Evolutionary conservation across 345 rosid genomes (phyloP).

Genomic region (Garcia nutans): DNA sequence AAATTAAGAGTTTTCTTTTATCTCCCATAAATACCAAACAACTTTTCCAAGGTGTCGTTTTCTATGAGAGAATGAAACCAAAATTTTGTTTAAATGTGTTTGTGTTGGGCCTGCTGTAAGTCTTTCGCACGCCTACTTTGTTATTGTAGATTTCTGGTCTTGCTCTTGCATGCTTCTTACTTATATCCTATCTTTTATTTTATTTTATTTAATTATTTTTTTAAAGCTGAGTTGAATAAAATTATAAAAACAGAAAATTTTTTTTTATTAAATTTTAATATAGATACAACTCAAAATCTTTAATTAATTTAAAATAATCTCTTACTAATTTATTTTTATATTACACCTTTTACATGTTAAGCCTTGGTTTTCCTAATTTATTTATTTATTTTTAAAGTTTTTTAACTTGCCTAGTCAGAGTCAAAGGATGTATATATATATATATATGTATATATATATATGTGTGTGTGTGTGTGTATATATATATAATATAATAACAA

Average conservation of each 20-base stretch:
- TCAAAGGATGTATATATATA: too few relatives aligned
- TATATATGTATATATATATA: too few relatives aligned
- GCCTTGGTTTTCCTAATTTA: too few relatives aligned
- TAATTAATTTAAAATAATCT: too few relatives aligned
- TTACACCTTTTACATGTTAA: too few relatives aligned
- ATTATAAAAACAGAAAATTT: too few relatives aligned
- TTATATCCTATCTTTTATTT: background rate
- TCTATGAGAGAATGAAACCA: constrained; percentile 6
- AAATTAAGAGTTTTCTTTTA: background rate
- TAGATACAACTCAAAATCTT: too few relatives aligned
- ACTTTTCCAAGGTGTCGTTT: constrained; percentile 16
- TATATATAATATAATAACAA: too few relatives aligned
- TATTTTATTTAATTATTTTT: background rate
- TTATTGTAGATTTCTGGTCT: constrained; percentile 6
- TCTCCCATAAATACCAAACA: background rate
- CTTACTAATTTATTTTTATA: too few relatives aligned
- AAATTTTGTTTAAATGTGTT: background rate
- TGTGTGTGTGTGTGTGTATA: too few relatives aligned
- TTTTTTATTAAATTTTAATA: too few relatives aligned
- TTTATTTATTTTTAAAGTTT: background rate
- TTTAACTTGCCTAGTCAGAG: background rate
- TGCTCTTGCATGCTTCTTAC: constrained; percentile 18
- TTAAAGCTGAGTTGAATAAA: background rate
- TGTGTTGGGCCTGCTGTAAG: constrained; percentile 4
- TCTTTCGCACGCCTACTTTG: constrained; percentile 38